Base-by-base conservation (phyloP, 2,329 filamentous ascomycete species). In the Chaetomiaceae sp. region DNA sequence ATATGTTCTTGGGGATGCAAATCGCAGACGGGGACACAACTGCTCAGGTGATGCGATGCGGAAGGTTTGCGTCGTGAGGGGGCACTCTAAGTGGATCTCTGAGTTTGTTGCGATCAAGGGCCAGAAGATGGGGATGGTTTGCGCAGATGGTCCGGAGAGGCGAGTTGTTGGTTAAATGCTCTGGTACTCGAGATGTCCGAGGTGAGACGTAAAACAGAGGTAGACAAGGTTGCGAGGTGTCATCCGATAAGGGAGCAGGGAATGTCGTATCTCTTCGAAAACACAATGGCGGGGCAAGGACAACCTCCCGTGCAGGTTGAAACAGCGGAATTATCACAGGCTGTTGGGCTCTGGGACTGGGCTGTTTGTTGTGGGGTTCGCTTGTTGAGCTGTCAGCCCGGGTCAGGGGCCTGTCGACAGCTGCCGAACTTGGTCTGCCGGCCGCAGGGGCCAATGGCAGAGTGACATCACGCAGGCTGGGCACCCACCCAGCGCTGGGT, bases 401-500 rank as follows among this genome's bases (percentile, higher is more conserved):
- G 23, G 37, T 10, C 9, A 10, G 17, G 9, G 42, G 20, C 17
- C 42, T n/a, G 43, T 4, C 20, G 23, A 27, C 58, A 58, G 56
- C 56, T 59, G 56, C 16, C 53, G 53, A 16, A 1, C 3, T 12
- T 12, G 12, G 19, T 14, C 35, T 54, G 58, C 43, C 54, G 31
- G 52, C 23, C 20, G 45, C 30, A 30, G 25, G 31, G 25, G 23
- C 40, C 44, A 53, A 48, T 51, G 46, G 40, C 13, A 20, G 9
- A 45, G 52, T 59, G 57, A 59, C 58, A 56, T 59, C 52, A 55
- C 52, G 19, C 47, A n/a, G 25, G 21, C 27, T n/a, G n/a, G n/a
- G n/a, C n/a, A n/a, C 25, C 25, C 25, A 3, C 6, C 25, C 25
- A 27, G 10, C 6, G 25, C 25, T 27, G 49, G 38, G 58, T 60